A percentile compares a stretch with the other conserved stretches of the same genome.
Conservation (phyloP, 352 stramenopile species). For the Saprolegnia diclina region DNA sequence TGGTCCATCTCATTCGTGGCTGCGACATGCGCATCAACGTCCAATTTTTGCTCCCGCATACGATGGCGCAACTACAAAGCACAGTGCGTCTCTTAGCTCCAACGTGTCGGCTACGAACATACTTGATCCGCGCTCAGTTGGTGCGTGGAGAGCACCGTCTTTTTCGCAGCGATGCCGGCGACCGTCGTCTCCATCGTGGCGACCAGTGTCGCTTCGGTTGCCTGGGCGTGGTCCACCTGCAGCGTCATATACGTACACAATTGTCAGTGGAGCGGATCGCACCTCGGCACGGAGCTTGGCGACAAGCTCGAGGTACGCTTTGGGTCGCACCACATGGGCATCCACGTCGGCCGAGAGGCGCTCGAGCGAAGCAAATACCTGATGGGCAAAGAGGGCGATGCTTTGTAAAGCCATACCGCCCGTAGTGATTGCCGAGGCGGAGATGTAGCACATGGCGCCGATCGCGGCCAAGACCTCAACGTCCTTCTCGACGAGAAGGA, state of each 20-base stretch:
- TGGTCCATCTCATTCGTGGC: constrained; percentile 61
- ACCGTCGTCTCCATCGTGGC: constrained; percentile 27
- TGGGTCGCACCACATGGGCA: neutral
- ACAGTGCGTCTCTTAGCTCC: neutral
- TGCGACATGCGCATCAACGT: constrained; percentile 55
- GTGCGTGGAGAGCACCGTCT: neutral
- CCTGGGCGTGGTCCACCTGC: neutral
- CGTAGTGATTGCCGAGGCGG: neutral
- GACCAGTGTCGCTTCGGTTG: neutral
- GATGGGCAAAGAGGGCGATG: neutral
- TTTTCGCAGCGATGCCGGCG: neutral
- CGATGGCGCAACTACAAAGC: constrained; percentile 37
- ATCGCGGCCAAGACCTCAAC: neutral
- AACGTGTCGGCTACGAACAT: neutral
- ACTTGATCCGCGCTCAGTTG: neutral
- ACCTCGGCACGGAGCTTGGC: neutral
- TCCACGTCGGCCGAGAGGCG: neutral
- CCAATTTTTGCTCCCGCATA: constrained; percentile 52
- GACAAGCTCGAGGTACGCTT: neutral
- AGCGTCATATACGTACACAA: neutral
- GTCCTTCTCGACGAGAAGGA: neutral
- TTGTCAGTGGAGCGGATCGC: no score
- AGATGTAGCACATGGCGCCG: neutral
- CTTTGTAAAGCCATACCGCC: neutral
- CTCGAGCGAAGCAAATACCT: neutral